Evolutionary conservation across 371 early-diverging fungal genomes (phyloP).

Genomic region (Mucor piriformis): DNA sequence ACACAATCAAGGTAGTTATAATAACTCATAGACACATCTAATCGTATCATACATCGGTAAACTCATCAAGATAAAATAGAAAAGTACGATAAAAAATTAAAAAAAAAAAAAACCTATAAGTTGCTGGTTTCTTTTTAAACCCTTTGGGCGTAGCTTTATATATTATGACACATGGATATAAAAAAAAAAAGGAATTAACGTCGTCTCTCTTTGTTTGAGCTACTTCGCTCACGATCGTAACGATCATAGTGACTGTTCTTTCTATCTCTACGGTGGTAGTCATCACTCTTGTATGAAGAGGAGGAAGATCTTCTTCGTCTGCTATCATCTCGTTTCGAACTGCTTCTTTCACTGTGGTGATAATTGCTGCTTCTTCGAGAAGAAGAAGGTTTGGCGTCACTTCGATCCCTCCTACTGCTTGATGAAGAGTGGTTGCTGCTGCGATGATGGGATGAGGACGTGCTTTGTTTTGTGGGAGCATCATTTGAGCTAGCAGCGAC

Average conservation of each 20-base stretch:
- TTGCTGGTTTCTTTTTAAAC: too few species aligned
- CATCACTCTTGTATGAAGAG: conserved; percentile 10
- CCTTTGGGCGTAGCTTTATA: too few species aligned
- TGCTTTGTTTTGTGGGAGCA: neutral
- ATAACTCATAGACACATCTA: too few species aligned
- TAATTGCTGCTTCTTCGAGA: conserved; percentile 6
- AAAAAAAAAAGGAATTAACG: neutral
- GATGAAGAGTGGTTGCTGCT: neutral
- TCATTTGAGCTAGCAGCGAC: neutral
- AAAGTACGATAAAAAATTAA: too few species aligned
- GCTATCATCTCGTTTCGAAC: neutral
- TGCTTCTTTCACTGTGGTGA: neutral
- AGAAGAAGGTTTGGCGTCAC: neutral
- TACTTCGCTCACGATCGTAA: neutral
- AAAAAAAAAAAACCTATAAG: too few species aligned
- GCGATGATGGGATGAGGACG: neutral
- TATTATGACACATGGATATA: neutral
- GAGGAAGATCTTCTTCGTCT: conserved; percentile 12
- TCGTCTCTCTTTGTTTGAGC: conserved; percentile 2
- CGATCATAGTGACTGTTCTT: conserved; percentile 6
- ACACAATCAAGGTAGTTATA: too few species aligned
- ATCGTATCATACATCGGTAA: too few species aligned
- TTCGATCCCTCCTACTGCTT: neutral
- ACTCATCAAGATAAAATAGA: too few species aligned
- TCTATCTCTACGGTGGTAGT: conserved; percentile 11